These are phyloP conservation scores for Dichotomopilus funicola DNA, from an alignment of 2,329 filamentous ascomycete genomes.

Conservation along the genomic window DNA sequence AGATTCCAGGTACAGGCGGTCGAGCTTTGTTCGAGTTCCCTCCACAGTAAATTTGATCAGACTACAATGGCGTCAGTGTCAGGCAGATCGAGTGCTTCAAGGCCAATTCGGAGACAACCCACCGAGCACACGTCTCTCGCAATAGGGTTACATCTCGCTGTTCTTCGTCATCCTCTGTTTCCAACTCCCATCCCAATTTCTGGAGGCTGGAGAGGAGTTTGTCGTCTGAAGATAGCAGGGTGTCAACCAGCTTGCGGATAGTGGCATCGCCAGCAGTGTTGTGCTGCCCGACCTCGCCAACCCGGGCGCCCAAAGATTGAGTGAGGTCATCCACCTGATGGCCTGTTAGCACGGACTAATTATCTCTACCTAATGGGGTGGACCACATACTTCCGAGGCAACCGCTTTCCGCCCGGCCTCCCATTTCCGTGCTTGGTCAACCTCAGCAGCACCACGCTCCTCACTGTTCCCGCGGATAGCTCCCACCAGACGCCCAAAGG, in stretches of 20 bases:
- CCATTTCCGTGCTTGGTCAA: conserved; percentile 33
- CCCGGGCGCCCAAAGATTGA: conserved; percentile 39
- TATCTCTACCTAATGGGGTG: background rate
- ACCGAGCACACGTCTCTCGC: conserved; percentile 52
- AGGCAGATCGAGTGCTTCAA: background rate
- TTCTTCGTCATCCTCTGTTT: conserved; percentile 46
- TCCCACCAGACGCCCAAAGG: conserved; percentile 47
- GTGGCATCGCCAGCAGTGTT: conserved; percentile 37
- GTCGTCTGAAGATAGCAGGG: conserved; percentile 55
- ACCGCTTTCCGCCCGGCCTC: conserved; percentile 38
- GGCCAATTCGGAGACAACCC: conserved; percentile 11
- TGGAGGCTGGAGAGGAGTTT: conserved; percentile 58
- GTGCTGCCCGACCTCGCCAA: conserved; percentile 47
- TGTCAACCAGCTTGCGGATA: conserved; percentile 43
- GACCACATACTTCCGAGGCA: conserved; percentile 33
- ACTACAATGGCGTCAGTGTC: conserved; percentile 28
- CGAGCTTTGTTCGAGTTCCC: conserved; percentile 46
- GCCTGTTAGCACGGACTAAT: background rate
- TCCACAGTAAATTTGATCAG: conserved; percentile 53
- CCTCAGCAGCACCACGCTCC: conserved; percentile 31
- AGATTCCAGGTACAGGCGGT: conserved; percentile 48
- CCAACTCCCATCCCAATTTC: conserved; percentile 57
- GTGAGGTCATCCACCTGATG: conserved; percentile 43
- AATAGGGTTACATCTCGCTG: conserved; percentile 49
- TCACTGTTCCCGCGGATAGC: conserved; percentile 33